A percentile compares a stretch with the other conserved stretches of the same genome.
Evolutionary conservation across 2,329 filamentous ascomycete species (phyloP).

Genomic region (Cercospora citrullina): DNA sequence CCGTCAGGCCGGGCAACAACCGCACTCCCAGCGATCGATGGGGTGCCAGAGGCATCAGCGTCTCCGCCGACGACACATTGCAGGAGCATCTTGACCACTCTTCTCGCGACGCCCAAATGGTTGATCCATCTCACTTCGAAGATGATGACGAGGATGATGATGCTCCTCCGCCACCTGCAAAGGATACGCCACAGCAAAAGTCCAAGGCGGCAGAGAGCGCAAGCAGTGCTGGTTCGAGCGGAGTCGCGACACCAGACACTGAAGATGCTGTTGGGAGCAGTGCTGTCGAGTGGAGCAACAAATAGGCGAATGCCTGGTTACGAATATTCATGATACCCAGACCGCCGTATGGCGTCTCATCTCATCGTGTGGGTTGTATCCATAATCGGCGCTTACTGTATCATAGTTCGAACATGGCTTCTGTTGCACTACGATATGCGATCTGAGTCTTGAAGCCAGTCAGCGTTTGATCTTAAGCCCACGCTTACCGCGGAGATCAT

Average conservation of each 20-base stretch:
- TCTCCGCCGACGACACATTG: conserved; percentile 59
- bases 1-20: conserved; percentile 27
- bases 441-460: background rate
- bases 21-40: conserved; percentile 48
- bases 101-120: conserved; percentile 39
- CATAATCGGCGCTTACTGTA: conserved; percentile 11
- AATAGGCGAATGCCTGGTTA: conserved; percentile 16
- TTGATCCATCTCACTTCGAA: conserved; percentile 51
- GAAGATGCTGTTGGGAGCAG: conserved; percentile 13
- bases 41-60: conserved; percentile 60
- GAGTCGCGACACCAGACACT: conserved; percentile 8
- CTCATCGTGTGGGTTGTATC: conserved; percentile 9
- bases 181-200: conserved; percentile 21
- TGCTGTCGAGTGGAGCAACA: conserved; percentile 14
- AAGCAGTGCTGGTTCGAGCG: conserved; percentile 31
- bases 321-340: conserved; percentile 22
- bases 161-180: conserved; percentile 39
- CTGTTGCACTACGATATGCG: background rate
- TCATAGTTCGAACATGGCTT: conserved; percentile 3
- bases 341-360: background rate
- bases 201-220: conserved; percentile 20
- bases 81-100: conserved; percentile 36
- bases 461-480: background rate
- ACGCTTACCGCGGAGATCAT: background rate
- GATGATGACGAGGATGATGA: conserved; percentile 45